Evolutionary conservation across 257 asterid genomes (phyloP), one percentile per base, ranked within the genome.

Genomic region (Asclepias syriaca): DNA sequence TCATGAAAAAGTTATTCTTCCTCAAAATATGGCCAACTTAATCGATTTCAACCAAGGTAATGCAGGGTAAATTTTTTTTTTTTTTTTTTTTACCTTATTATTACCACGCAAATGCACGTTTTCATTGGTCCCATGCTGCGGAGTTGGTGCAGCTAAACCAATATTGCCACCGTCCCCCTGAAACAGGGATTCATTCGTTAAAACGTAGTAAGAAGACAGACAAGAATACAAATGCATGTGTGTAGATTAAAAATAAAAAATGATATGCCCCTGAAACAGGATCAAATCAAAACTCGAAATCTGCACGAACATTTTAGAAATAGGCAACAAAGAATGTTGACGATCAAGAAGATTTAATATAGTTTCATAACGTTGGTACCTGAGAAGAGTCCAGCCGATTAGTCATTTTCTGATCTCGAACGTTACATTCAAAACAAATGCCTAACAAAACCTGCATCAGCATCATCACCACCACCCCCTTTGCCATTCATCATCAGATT

Each of bases 131-230:
- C 84, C 86, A 40, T 94, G 82, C 3, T 90, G 78, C 21, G 90
- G 81, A 76, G 97, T 80, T 29, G 82, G 84, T 72, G 58, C 14
- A 54, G 21, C 9, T 18, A 77, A 86, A 58, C 11, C 27, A 29
- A 29, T 50, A 14, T 39, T 78, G 76, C 78, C 89, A 72, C 80
- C 84, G 75, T 90, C 97, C 83, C 66, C 90, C 97, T 90, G 83
- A 80, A 79, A 79, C 74, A 65, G 45, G 51, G 32, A 55, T 19
- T 6, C 34, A 61, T 61, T 54, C 48, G 2, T 1, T 27, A 72
- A 43, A 8, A 48, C 45, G 9, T 10, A 54, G 22, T 43, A 49
- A 43, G 29, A 69, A 10, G 46, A 10, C n/a, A 50, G 18, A 22
- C 11, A 29, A 10, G 56, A 53, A 15, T 45, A 37, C 50, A 18